Evolutionary conservation across 768 basidiomycete species (phyloP), one percentile per base, ranked within the genome.

Genomic region (Tulasnella sp.): DNA sequence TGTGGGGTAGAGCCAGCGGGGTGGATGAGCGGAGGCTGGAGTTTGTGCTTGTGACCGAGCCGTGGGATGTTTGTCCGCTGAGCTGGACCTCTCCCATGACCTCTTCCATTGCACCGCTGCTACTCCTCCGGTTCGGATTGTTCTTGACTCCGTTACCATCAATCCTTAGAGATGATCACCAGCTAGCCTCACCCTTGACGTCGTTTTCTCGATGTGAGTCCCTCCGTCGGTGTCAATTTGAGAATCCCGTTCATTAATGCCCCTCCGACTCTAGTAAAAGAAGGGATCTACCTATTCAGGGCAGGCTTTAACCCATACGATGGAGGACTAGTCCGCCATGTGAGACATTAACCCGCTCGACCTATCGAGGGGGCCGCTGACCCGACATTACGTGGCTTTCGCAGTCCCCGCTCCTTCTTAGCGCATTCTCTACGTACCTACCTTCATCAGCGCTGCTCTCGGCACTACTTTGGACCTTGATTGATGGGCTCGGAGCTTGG

Each of bases 281-380:
- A 98, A 85, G 97, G 96, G 24, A 88, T 97, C 6, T 95, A 92
- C 85, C 89, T 98, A 21, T 92, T 92, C 81, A 86, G 88, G 58
- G 87, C 93, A 85, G 91, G 90, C n/a, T 86, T 94, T 34, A 90
- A 96, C 84, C 96, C 96, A 40, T 98, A 98, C 82, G 89, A 92
- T 79, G 96, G 95, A 56, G 94, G 94, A 7, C 86, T 91, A 14
- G 95, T 97, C 84, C 89, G 92, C 83, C 96, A 97, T 85, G 96
- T 97, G 85, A 80, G 93, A 81, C 75, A 52, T 79, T 24, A 9
- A 31, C 10, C 16, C 16, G 24, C 52, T 75, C 5, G 46, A 39
- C 46, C 44, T 18, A 72, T n/a, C 27, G 56, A 58, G n/a, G 56
- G n/a, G 40, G 34, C 56, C 42, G 52, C 80, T 76, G 38, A 36